Conservation (phyloP, 2,329 filamentous ascomycete species). For the Xylaria sp. region DNA sequence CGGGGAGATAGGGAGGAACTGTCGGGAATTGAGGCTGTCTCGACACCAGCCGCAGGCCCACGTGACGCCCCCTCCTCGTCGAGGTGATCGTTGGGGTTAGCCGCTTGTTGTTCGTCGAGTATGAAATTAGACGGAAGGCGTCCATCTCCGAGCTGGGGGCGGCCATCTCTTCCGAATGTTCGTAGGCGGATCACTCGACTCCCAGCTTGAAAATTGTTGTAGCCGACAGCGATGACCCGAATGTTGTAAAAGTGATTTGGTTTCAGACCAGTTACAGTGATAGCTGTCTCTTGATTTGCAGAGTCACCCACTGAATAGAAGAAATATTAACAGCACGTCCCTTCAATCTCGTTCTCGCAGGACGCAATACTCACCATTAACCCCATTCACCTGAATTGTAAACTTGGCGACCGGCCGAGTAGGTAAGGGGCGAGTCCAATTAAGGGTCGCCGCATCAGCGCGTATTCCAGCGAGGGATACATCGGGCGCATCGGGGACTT, state of each 20-base stretch:
- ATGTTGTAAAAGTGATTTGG: constrained; percentile 94
- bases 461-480: constrained; percentile 92
- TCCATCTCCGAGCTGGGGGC: constrained; percentile 68
- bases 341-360: constrained; percentile 12
- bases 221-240: constrained; percentile 89
- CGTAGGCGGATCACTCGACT: constrained; percentile 86
- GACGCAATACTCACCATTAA: constrained; percentile 73
- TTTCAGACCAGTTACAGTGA: constrained; percentile 87
- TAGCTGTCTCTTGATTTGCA: constrained; percentile 82
- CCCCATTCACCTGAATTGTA: constrained; percentile 91
- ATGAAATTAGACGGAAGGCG: constrained; percentile 67
- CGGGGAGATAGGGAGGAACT: constrained; percentile 70
- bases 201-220: constrained; percentile 91
- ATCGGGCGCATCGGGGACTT: constrained; percentile 89
- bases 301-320: constrained; percentile 79
- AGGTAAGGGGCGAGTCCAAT: constrained; percentile 82
- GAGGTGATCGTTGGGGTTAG: constrained; percentile 56
- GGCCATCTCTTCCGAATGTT: constrained; percentile 75
- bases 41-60: constrained; percentile 66
- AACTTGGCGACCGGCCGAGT: constrained; percentile 83
- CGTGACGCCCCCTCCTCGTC: constrained; percentile 63
- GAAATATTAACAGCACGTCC: constrained; percentile 34
- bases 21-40: constrained; percentile 71
- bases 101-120: constrained; percentile 61
- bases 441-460: constrained; percentile 85